These are phyloP conservation scores for Suillus plorans DNA, from an alignment of 768 basidiomycete genomes.

Conservation along the genomic window DNA sequence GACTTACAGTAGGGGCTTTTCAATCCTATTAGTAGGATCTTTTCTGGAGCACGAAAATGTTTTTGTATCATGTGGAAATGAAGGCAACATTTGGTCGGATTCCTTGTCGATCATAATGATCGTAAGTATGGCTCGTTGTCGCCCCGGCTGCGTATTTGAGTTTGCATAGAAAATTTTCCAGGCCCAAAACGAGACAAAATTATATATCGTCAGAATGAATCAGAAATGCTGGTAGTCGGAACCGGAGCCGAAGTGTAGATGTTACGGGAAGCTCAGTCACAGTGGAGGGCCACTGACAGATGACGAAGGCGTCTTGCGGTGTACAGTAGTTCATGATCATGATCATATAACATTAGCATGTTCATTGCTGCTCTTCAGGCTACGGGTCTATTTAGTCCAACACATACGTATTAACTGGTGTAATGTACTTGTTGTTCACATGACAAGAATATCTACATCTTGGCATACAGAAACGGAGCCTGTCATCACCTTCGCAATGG, in stretches of 20 bases:
- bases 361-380: neutral
- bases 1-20: neutral
- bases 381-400: neutral
- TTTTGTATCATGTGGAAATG: neutral
- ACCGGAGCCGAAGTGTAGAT: neutral
- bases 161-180: neutral
- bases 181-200: neutral
- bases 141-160: neutral
- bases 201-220: neutral
- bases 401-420: neutral
- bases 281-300: neutral
- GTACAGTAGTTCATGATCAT: neutral
- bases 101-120: neutral
- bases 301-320: neutral
- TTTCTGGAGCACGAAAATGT: neutral
- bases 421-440: neutral
- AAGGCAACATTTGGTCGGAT: neutral
- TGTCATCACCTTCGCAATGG: neutral
- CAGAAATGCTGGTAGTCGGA: neutral
- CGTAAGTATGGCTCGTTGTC: neutral
- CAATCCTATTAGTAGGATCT: neutral
- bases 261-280: neutral
- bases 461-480: neutral
- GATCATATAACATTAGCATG: neutral
- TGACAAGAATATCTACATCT: neutral